Conservation (phyloP, 805 yeast genomes). For the Ogataea nonfermentans region DNA sequence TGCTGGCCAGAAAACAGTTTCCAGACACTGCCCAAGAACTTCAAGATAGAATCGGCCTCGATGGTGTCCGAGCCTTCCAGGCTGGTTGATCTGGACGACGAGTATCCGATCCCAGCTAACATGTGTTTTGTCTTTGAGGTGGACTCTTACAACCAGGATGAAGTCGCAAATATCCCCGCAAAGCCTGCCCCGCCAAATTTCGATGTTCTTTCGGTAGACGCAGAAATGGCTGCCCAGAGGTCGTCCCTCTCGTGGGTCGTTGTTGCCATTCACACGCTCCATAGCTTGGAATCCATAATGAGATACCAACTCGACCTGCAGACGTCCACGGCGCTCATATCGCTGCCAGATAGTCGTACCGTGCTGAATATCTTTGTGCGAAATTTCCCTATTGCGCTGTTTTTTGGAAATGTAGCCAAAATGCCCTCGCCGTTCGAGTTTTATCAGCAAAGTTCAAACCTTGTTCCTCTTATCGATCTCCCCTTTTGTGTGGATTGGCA, state of each 20-base stretch:
- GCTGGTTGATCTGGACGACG: slow-evolving; percentile 12
- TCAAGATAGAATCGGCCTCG: slow-evolving; percentile 24
- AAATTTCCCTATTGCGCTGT: slow-evolving; percentile 39
- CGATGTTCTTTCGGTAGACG: slow-evolving; percentile 2
- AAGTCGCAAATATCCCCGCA: not conserved
- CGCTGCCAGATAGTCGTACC: slow-evolving; percentile 9
- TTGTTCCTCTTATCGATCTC: slow-evolving; percentile 8
- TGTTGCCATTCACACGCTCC: slow-evolving; percentile 11
- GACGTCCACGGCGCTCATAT: slow-evolving; percentile 1
- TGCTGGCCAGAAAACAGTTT: slow-evolving; percentile 31
- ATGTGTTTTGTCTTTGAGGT: slow-evolving; percentile 31
- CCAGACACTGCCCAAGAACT: slow-evolving; percentile 29
- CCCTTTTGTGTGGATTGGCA: slow-evolving; percentile 5
- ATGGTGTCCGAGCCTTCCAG: slow-evolving; percentile 8
- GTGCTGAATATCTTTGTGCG: slow-evolving; percentile 33
- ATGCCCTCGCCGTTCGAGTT: slow-evolving; percentile 44
- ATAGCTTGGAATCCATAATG: slow-evolving; percentile 5
- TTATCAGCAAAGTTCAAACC: slow-evolving; percentile 29
- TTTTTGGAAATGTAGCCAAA: slow-evolving; percentile 33
- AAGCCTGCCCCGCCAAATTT: not conserved
- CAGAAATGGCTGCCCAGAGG: not conserved
- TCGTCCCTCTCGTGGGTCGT: slow-evolving; percentile 15
- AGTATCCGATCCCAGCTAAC: slow-evolving; percentile 26
- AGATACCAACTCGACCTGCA: slow-evolving; percentile 1
- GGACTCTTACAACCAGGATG: slow-evolving; percentile 21